Percentiles rank a stretch among this genome's conserved stretches.
These are phyloP conservation scores for Penicillium waksmanii DNA, from an alignment of 495 filamentous ascomycete species.

Conservation along the genomic window DNA sequence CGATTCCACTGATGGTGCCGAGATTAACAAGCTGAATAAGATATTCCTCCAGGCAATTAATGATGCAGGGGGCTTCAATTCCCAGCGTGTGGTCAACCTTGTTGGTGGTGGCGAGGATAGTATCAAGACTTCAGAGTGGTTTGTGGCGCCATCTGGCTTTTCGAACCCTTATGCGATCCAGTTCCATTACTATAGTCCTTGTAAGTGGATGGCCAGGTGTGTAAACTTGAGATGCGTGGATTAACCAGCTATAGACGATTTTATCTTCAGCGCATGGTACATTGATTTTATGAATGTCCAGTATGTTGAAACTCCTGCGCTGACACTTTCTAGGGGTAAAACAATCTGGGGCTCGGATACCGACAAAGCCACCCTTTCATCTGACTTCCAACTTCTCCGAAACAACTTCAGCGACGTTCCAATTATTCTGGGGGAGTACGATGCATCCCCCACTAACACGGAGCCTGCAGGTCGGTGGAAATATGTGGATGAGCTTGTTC, in stretches of 20 bases:
- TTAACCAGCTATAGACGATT: slow-evolving; percentile 40
- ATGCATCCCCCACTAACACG: slow-evolving; percentile 48
- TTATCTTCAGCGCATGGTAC: slow-evolving; percentile 53
- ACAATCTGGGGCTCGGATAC: slow-evolving; percentile 61
- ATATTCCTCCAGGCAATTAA: slow-evolving; percentile 59
- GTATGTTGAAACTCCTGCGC: not conserved
- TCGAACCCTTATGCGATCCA: slow-evolving; percentile 64
- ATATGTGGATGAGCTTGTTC: slow-evolving; percentile 59
- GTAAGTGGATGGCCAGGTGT: slow-evolving; percentile 26
- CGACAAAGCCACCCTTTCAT: slow-evolving; percentile 53
- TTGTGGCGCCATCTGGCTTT: slow-evolving; percentile 50
- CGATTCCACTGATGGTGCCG: slow-evolving; percentile 50
- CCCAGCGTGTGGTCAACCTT: slow-evolving; percentile 59
- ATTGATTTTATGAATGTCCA: not conserved
- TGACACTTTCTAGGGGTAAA: slow-evolving; percentile 48
- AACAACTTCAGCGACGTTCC: slow-evolving; percentile 59
- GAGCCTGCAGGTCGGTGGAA: slow-evolving; percentile 62
- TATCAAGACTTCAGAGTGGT: slow-evolving; percentile 58
- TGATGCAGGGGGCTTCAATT: slow-evolving; percentile 59
- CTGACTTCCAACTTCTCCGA: slow-evolving; percentile 54
- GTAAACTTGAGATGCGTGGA: too few species aligned
- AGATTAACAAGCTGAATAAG: slow-evolving; percentile 60
- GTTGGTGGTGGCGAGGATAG: slow-evolving; percentile 55
- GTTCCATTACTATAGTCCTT: slow-evolving; percentile 67
- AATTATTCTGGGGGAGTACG: slow-evolving; percentile 63